These are phyloP conservation scores for Barnettozyma wickerhamii DNA, from an alignment of 805 yeast species.

Conservation along the genomic window DNA sequence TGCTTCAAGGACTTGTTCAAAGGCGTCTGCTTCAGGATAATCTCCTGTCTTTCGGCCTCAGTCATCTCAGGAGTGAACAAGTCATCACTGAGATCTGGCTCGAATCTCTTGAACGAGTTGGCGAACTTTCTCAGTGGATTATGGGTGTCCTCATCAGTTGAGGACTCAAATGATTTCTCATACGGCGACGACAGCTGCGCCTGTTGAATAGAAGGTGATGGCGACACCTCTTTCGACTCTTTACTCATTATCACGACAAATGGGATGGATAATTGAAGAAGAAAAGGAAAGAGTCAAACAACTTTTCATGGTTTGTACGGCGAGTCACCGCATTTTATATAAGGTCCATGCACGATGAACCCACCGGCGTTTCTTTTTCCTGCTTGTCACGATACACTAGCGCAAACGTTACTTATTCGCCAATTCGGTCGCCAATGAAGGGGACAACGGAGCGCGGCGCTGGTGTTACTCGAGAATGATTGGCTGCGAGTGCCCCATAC, in stretches of 20 bases:
- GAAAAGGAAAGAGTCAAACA: too few relatives aligned
- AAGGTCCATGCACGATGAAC: too few relatives aligned
- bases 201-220: conserved; percentile 1
- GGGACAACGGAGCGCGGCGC: too few relatives aligned
- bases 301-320: too few relatives aligned
- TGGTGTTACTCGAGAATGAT: too few relatives aligned
- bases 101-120: conserved; percentile 27
- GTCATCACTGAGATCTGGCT: conserved; percentile 32
- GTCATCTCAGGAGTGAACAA: conserved; percentile 34
- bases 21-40: conserved; percentile 50
- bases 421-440: too few relatives aligned
- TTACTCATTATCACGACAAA: background rate
- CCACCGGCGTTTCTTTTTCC: too few relatives aligned
- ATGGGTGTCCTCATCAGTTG: background rate
- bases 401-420: too few relatives aligned
- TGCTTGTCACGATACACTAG: too few relatives aligned
- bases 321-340: too few relatives aligned
- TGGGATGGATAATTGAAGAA: too few relatives aligned
- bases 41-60: conserved; percentile 39
- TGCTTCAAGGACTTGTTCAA: conserved; percentile 48
- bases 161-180: conserved; percentile 1
- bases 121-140: conserved; percentile 9
- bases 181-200: conserved; percentile 1
- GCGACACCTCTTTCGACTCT: conserved; percentile 2
- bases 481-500: too few relatives aligned